Conservation (phyloP, 768 basidiomycete genomes). For the Rhodotorula kratochvilovae region DNA sequence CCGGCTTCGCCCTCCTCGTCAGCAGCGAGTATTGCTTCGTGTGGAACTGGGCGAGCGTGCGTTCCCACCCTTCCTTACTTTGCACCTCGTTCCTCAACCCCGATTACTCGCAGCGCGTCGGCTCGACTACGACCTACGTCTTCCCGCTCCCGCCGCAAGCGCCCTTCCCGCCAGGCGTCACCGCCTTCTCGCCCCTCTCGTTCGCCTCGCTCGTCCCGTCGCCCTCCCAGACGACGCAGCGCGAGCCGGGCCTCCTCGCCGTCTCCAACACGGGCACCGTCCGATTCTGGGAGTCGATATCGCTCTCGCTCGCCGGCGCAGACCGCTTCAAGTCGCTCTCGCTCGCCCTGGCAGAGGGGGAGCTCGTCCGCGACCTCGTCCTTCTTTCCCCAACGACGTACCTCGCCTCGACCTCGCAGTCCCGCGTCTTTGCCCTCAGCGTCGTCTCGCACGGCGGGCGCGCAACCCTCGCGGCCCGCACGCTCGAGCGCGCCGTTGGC, state of each 20-base stretch:
- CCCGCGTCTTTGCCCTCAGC: conserved; percentile 44
- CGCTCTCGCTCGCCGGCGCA: conserved; percentile 46
- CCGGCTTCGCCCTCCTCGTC: conserved; percentile 46
- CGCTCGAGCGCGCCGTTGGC: conserved; percentile 43
- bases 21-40: conserved; percentile 43
- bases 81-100: no score
- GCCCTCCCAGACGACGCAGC: conserved; percentile 48
- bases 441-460: conserved; percentile 44
- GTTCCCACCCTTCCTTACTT: neutral
- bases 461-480: conserved; percentile 37
- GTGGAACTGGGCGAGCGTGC: conserved; percentile 47
- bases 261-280: conserved; percentile 66
- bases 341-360: conserved; percentile 40
- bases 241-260: conserved; percentile 83
- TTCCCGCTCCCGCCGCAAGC: conserved; percentile 44
- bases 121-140: conserved; percentile 45
- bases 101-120: conserved; percentile 45
- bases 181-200: conserved; percentile 43
- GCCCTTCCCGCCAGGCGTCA: conserved; percentile 21
- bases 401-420: conserved; percentile 44
- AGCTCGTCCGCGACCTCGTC: conserved; percentile 41
- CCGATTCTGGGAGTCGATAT: conserved; percentile 81
- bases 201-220: conserved; percentile 43
- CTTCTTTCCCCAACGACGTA: conserved; percentile 34
- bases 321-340: conserved; percentile 44